A percentile compares a stretch with the other conserved stretches of the same genome.
Evolutionary conservation across 2,329 filamentous ascomycete species (phyloP).

Genomic region (Colletotrichum spaethianum): DNA sequence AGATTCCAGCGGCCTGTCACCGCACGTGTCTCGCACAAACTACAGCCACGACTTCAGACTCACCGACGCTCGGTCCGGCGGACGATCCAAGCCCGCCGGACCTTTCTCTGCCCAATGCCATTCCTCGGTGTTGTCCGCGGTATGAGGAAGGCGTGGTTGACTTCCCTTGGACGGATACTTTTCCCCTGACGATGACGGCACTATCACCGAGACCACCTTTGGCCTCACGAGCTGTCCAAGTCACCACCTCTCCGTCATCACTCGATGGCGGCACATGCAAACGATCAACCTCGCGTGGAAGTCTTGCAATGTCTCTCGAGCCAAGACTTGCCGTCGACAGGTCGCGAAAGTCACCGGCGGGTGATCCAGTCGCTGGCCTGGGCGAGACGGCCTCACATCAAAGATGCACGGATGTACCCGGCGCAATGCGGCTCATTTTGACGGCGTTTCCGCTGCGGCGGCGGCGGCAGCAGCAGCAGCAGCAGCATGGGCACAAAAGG

Average conservation of each 20-base stretch:
- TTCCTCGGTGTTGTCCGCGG: not conserved
- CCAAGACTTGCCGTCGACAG: too few relatives aligned
- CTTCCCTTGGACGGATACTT: not conserved
- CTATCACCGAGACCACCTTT: not conserved
- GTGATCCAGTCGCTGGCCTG: not conserved
- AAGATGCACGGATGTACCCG: not conserved
- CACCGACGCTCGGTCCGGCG: too few relatives aligned
- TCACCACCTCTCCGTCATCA: not conserved
- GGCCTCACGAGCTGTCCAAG: not conserved
- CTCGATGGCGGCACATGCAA: not conserved
- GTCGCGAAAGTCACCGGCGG: not conserved
- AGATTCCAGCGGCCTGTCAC: not conserved
- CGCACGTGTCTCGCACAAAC: not conserved
- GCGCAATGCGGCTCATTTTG: not conserved
- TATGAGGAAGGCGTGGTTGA: not conserved
- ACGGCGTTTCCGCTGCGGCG: not conserved
- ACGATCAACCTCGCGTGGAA: not conserved
- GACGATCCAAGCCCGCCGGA: not conserved
- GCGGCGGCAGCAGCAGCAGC: not conserved
- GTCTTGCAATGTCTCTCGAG: not conserved
- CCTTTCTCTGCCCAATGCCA: not conserved
- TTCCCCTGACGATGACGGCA: not conserved
- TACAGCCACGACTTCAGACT: not conserved
- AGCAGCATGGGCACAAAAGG: not conserved
- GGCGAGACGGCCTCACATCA: not conserved